phyloP scores from a whole-genome alignment of 805 yeast genomes.

The Pichia membranifaciens region DNA sequence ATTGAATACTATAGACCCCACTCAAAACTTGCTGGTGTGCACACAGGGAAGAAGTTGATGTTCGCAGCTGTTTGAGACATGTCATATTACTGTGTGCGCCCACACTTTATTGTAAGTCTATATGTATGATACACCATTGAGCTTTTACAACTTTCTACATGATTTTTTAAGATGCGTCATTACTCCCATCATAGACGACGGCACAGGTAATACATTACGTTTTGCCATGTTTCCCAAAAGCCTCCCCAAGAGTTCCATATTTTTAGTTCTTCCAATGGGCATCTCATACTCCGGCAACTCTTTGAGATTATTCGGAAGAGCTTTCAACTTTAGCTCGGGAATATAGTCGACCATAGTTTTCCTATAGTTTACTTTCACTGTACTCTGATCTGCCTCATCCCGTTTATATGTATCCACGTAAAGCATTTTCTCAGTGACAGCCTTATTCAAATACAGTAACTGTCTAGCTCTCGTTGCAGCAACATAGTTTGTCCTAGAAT shows the following conservation, averaged over 20 bases:
- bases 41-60: no score
- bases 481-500: constrained; percentile 40
- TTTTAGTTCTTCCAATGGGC: neutral
- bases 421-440: constrained; percentile 18
- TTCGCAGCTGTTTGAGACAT: neutral
- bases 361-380: neutral
- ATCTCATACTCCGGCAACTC: constrained; percentile 7
- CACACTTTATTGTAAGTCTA: no score
- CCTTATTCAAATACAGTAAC: constrained; percentile 34
- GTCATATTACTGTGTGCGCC: neutral
- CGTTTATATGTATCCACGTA: constrained; percentile 17
- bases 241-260: neutral
- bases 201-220: neutral
- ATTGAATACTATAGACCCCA: no score
- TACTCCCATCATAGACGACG: neutral
- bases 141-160: neutral
- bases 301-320: constrained; percentile 9
- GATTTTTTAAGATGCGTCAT: neutral
- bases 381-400: neutral
- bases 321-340: constrained; percentile 7
- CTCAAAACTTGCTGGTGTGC: no score
- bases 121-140: no score
- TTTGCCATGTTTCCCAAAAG: neutral
- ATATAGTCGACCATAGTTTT: constrained; percentile 10
- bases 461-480: constrained; percentile 60